Conservation (phyloP, 352 stramenopile species). For the Phytopythium montanum region DNA sequence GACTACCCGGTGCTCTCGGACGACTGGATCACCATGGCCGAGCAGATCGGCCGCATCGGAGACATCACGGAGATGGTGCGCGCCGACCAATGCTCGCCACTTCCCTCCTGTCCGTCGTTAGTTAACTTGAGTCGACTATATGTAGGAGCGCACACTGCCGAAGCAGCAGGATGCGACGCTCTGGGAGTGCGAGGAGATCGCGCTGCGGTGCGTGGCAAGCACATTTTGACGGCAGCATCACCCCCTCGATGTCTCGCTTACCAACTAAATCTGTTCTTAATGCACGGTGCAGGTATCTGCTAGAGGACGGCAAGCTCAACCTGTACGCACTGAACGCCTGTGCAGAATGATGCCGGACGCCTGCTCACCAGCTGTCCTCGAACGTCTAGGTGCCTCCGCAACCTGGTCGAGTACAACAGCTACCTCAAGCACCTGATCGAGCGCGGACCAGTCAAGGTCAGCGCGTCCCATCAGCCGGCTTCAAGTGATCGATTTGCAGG, state of each 20-base stretch:
- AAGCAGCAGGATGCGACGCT: slow-evolving; percentile 86
- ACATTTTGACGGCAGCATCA: background rate
- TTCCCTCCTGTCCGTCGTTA: no score
- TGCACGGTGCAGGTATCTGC: slow-evolving; percentile 53
- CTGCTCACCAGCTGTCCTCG: background rate
- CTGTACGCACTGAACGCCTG: slow-evolving; percentile 33
- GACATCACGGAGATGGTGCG: slow-evolving; percentile 86
- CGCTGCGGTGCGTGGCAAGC: slow-evolving; percentile 39
- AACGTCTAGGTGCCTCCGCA: slow-evolving; percentile 60
- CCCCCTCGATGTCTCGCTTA: background rate
- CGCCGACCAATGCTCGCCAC: background rate
- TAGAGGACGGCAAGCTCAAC: slow-evolving; percentile 92
- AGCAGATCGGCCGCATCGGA: slow-evolving; percentile 85
- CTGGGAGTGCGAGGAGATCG: slow-evolving; percentile 90
- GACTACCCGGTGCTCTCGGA: slow-evolving; percentile 87
- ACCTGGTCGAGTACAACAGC: slow-evolving; percentile 80
- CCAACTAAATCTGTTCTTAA: background rate
- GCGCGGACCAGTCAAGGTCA: slow-evolving; percentile 60
- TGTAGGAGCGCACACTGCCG: slow-evolving; percentile 64
- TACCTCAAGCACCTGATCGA: slow-evolving; percentile 69
- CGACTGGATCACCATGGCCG: slow-evolving; percentile 86
- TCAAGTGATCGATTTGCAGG: background rate
- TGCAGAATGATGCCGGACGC: background rate
- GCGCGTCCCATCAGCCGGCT: background rate
- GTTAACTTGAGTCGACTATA: background rate